A percentile compares a stretch with the other conserved stretches of the same genome.
Conservation (phyloP, 2,329 filamentous ascomycete genomes). For the Chaetomium olivaceum region DNA sequence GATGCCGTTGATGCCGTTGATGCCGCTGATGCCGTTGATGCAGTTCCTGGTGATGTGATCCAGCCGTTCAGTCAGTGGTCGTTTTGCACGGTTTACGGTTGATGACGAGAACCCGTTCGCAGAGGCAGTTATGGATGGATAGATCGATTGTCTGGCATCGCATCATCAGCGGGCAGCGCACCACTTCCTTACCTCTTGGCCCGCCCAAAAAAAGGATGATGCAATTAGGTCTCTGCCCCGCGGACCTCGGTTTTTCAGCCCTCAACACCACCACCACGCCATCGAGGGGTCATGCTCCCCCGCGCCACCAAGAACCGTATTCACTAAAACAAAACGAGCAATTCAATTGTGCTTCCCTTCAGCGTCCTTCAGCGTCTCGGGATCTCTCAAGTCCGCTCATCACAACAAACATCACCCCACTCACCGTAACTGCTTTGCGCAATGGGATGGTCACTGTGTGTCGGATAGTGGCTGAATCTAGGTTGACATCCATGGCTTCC, state of each 20-base stretch:
- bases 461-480: constrained; percentile 19
- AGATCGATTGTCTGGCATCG: background rate
- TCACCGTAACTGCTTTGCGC: constrained; percentile 5
- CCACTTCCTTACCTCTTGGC: background rate
- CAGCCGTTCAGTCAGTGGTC: too few relatives aligned
- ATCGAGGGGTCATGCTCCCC: constrained; percentile 9
- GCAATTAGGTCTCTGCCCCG: background rate
- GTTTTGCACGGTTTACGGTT: background rate
- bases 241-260: constrained; percentile 5
- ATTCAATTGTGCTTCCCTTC: background rate
- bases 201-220: too few relatives aligned
- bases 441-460: constrained; percentile 8
- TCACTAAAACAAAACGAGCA: constrained; percentile 7
- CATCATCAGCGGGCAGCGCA: background rate
- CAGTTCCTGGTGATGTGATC: background rate
- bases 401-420: constrained; percentile 8
- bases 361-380: constrained; percentile 8
- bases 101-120: constrained; percentile 7
- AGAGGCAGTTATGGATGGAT: background rate
- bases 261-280: constrained; percentile 12
- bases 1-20: too few relatives aligned
- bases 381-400: background rate
- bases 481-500: constrained; percentile 1
- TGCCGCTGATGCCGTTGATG: too few relatives aligned
- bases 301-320: background rate